These are phyloP conservation scores for Russula emetica DNA, from an alignment of 768 basidiomycete genomes.

Conservation along the genomic window DNA sequence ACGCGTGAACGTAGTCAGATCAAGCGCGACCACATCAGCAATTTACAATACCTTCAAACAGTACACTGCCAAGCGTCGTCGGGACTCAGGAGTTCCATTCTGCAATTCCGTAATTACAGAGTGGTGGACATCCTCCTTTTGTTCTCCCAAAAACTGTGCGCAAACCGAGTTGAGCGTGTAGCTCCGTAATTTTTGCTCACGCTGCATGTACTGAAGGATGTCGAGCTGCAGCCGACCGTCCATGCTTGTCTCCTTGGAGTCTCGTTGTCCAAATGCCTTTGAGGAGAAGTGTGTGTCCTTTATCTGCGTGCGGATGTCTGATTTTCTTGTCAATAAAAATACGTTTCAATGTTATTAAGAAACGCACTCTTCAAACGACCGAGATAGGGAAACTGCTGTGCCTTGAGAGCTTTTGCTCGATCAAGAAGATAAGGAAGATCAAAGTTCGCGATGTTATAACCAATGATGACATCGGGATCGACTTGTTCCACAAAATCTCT, in stretches of 20 bases:
- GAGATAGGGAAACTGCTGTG: slow-evolving; percentile 61
- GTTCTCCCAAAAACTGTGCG: slow-evolving; percentile 94
- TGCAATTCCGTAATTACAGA: slow-evolving; percentile 98
- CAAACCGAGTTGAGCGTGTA: slow-evolving; percentile 98
- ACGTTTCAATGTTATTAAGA: not conserved
- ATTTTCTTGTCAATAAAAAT: slow-evolving; percentile 3
- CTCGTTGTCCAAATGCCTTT: slow-evolving; percentile 94
- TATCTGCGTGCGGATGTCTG: slow-evolving; percentile 71
- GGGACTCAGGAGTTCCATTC: slow-evolving; percentile 91
- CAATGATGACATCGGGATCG: slow-evolving; percentile 94
- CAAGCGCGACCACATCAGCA: not conserved
- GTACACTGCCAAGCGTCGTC: slow-evolving; percentile 91
- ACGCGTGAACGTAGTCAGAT: not conserved
- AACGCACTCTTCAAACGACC: slow-evolving; percentile 41
- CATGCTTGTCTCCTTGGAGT: slow-evolving; percentile 88
- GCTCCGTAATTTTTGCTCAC: slow-evolving; percentile 94
- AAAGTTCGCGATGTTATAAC: slow-evolving; percentile 92
- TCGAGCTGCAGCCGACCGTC: slow-evolving; percentile 95
- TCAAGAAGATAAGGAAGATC: slow-evolving; percentile 97
- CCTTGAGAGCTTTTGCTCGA: slow-evolving; percentile 78
- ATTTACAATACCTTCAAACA: slow-evolving; percentile 80
- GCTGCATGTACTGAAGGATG: slow-evolving; percentile 95
- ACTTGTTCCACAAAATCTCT: slow-evolving; percentile 82
- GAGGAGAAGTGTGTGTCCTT: slow-evolving; percentile 98
- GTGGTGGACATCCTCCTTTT: slow-evolving; percentile 98